Evolutionary conservation across 2,329 filamentous ascomycete genomes (phyloP), one percentile per base, ranked within the genome.

Genomic region (Stagonosporopsis vannaccii): DNA sequence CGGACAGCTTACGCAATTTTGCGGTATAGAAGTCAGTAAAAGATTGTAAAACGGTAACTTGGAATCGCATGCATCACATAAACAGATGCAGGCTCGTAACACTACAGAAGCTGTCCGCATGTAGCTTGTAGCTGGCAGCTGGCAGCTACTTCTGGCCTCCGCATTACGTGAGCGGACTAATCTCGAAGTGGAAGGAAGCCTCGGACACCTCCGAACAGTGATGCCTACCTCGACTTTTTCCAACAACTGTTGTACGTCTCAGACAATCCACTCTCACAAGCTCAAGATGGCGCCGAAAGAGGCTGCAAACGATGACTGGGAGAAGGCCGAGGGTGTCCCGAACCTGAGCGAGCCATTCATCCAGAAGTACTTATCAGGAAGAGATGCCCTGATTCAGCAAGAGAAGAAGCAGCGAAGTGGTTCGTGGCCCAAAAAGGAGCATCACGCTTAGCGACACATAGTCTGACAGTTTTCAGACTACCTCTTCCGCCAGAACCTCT

Each of bases 321-420:
- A 72, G 46, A 61, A 75, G 53, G 74, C 75, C 35, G 73, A 79
- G 59, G 79, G 80, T 46, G 73, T 77, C 11, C 75, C 75, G 3
- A 71, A 63, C 39, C 65, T 75, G 22, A 77, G 85, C 9, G 91
- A 96, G 67, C 86, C 89, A 0, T 92, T 96, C 74, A 84, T 97
- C 42, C 86, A 91, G 67, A 87, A 94, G 72, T 97, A 96, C 70
- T 79, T 96, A 35, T 78, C 85, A 39, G 91, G 91, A 20, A 86
- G 93, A 46, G 84, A 89, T 66, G 87, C 86, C 23, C 83, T 98
- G 48, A 89, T 97, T 54, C 82, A 82, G 17, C 85, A 96, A 71
- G 95, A 98, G 75, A 88, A 91, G 76, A 90, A 87, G 68, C 85
- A 90, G 69, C 87, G 93, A 56, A 92, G 92, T 74, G 92, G 91